Evolutionary conservation across 2,329 filamentous ascomycete species (phyloP).

Genomic region (Rhynchosporium graminicola): DNA sequence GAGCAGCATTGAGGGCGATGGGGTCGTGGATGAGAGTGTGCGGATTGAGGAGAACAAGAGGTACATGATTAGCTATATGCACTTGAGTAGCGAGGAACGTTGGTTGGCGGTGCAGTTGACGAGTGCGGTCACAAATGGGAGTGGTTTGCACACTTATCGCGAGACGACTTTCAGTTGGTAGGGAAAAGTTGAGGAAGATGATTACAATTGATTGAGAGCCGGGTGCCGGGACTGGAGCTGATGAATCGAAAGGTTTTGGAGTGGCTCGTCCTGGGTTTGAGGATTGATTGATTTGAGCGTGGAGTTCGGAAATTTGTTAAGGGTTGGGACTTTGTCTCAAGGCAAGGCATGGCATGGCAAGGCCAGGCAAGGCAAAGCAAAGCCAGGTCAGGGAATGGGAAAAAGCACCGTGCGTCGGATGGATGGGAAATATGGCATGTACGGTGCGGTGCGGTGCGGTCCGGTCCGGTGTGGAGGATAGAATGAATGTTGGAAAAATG

Average conservation of each 20-base stretch:
- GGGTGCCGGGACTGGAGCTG: background rate
- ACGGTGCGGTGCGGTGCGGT: too few relatives aligned
- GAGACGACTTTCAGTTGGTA: conserved; percentile 41
- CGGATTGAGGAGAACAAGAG: conserved; percentile 35
- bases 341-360: background rate
- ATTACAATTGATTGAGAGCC: background rate
- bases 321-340: background rate
- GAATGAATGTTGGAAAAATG: too few relatives aligned
- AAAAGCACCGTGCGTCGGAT: too few relatives aligned
- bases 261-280: background rate
- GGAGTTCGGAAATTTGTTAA: background rate
- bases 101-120: conserved; percentile 40
- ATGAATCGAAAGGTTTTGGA: background rate
- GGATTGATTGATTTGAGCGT: background rate
- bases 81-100: conserved; percentile 38
- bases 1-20: conserved; percentile 39
- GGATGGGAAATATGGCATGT: too few relatives aligned
- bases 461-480: too few relatives aligned
- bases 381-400: too few relatives aligned
- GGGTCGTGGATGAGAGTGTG: conserved; percentile 34
- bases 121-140: conserved; percentile 30
- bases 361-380: background rate
- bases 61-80: conserved; percentile 37
- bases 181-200: background rate
- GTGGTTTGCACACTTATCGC: conserved; percentile 33